Evolutionary conservation across 768 basidiomycete genomes (phyloP).

Genomic region (Boletus vinaceobasis): DNA sequence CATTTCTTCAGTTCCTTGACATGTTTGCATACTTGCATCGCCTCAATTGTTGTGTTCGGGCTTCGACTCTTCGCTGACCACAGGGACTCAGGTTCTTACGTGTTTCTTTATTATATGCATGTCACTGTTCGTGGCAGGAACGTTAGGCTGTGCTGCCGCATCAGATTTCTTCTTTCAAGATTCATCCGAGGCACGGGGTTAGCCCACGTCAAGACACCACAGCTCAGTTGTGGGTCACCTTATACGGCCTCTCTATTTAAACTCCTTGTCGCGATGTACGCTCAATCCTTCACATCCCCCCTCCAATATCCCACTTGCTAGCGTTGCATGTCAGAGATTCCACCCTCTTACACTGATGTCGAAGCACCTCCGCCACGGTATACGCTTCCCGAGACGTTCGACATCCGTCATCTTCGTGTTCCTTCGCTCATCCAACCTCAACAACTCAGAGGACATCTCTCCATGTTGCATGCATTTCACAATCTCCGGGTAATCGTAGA

Average conservation of each 20-base stretch:
- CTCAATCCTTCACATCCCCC: too few relatives aligned
- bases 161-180: neutral
- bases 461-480: slow-evolving; percentile 28
- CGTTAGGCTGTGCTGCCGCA: neutral
- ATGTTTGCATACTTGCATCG: neutral
- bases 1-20: neutral
- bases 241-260: neutral
- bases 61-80: too few relatives aligned
- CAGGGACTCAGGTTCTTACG: too few relatives aligned
- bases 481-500: slow-evolving; percentile 23
- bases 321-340: slow-evolving; percentile 1
- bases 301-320: neutral
- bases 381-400: slow-evolving; percentile 15
- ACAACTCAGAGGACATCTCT: slow-evolving; percentile 32
- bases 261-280: neutral
- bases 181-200: neutral
- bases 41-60: too few relatives aligned
- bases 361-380: slow-evolving; percentile 3
- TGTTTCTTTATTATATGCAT: too few relatives aligned
- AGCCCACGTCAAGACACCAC: neutral
- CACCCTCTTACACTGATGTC: neutral
- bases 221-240: too few relatives aligned
- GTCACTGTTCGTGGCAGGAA: neutral
- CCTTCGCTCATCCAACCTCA: slow-evolving; percentile 18
- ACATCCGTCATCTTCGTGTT: slow-evolving; percentile 4